Percentiles rank a stretch among this genome's conserved stretches.
Evolutionary conservation across 768 basidiomycete species (phyloP).

Genomic region (Termitomyces sp.): DNA sequence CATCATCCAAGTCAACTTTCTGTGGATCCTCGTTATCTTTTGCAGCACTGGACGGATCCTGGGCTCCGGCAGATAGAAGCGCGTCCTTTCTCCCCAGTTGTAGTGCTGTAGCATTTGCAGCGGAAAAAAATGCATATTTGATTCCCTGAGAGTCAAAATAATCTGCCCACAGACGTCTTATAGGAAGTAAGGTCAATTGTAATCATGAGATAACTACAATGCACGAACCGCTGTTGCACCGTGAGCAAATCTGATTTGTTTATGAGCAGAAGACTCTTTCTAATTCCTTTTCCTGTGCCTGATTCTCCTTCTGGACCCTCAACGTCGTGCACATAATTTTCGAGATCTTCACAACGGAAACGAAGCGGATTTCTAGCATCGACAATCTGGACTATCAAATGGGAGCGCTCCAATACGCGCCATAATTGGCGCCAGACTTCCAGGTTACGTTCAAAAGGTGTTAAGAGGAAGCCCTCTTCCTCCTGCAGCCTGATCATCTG

Average conservation of each 20-base stretch:
- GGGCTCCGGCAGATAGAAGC: constrained; percentile 21
- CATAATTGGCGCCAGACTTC: constrained; percentile 99
- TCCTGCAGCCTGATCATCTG: constrained; percentile 68
- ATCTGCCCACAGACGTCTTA: constrained; percentile 84
- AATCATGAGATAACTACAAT: not conserved
- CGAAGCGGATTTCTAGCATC: constrained; percentile 92
- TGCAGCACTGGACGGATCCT: constrained; percentile 3
- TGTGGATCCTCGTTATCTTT: constrained; percentile 7
- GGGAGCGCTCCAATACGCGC: constrained; percentile 93
- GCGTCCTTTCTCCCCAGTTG: constrained; percentile 69
- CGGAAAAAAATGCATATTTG: constrained; percentile 90
- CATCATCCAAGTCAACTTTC: constrained; percentile 7
- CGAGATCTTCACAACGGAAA: constrained; percentile 91
- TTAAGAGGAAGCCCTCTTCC: constrained; percentile 79
- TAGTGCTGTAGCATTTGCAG: constrained; percentile 78
- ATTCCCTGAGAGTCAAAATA: constrained; percentile 77
- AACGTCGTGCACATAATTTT: constrained; percentile 79
- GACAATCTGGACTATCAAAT: constrained; percentile 92
- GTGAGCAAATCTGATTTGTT: constrained; percentile 96
- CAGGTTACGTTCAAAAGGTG: constrained; percentile 94
- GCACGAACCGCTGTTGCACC: constrained; percentile 67
- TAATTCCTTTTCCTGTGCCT: constrained; percentile 67
- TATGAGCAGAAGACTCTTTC: constrained; percentile 78
- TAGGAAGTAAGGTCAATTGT: not conserved
- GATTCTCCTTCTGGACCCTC: constrained; percentile 78